Evolutionary conservation across 768 basidiomycete species (phyloP).

Genomic region (Termitomyces titanicus): DNA sequence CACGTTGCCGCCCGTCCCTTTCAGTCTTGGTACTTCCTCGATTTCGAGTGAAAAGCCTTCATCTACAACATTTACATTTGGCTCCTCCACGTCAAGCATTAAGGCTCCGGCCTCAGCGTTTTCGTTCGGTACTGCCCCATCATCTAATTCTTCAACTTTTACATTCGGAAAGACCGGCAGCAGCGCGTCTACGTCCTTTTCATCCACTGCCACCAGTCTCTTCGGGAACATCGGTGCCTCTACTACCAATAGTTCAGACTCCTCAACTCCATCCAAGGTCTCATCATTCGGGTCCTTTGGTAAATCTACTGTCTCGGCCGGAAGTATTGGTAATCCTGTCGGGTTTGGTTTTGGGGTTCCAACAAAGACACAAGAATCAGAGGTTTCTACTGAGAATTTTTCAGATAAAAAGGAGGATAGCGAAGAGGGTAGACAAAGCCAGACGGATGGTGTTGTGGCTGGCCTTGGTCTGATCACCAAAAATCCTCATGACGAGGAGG

Average conservation of each 20-base stretch:
- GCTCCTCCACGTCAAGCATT: background rate
- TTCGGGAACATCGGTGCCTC: background rate
- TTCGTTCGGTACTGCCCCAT: constrained; percentile 1
- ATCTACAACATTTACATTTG: background rate
- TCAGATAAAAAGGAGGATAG: constrained; percentile 8
- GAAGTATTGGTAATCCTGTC: constrained; percentile 60
- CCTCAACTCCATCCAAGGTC: constrained; percentile 4
- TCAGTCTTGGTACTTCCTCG: background rate
- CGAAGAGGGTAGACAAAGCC: constrained; percentile 5
- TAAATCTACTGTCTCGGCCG: constrained; percentile 28
- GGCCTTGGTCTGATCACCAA: constrained; percentile 20
- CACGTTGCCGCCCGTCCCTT: background rate
- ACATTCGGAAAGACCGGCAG: background rate
- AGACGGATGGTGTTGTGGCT: constrained; percentile 16
- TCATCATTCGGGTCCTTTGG: constrained; percentile 30
- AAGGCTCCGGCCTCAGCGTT: background rate
- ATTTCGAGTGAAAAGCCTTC: background rate
- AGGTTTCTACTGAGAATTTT: background rate
- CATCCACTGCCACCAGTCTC: background rate
- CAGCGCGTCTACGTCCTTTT: background rate
- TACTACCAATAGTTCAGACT: background rate
- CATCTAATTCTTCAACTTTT: constrained; percentile 1
- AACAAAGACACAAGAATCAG: constrained; percentile 23
- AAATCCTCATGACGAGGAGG: constrained; percentile 63
- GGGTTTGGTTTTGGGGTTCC: constrained; percentile 56